A percentile compares a stretch with the other conserved stretches of the same genome.
phyloP scores from a whole-genome alignment of 805 yeast species.

The Isabelozyma pseudorhagii region DNA sequence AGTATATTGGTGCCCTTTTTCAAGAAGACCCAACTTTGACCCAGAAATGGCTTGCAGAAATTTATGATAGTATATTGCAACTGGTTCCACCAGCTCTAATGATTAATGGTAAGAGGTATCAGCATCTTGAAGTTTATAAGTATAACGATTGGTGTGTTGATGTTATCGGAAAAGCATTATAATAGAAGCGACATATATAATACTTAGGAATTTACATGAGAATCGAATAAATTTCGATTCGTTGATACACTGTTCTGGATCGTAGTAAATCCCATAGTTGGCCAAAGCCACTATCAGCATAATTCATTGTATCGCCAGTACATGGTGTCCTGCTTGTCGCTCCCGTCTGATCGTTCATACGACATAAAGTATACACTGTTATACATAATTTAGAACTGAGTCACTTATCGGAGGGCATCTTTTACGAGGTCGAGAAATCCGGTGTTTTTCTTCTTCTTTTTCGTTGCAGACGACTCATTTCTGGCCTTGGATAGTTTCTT shows the following conservation, averaged over 20 bases:
- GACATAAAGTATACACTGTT: background rate
- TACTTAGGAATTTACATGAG: too few relatives aligned
- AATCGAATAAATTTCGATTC: too few relatives aligned
- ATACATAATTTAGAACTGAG: constrained; percentile 2
- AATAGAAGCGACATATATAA: background rate
- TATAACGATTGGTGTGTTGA: constrained; percentile 31
- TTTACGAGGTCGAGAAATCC: constrained; percentile 30
- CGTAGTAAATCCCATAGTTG: too few relatives aligned
- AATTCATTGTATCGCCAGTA: too few relatives aligned
- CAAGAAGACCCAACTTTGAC: constrained; percentile 36
- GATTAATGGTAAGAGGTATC: constrained; percentile 5
- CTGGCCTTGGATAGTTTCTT: constrained; percentile 15
- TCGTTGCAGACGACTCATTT: constrained; percentile 3
- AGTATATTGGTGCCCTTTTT: constrained; percentile 40
- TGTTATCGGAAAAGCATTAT: constrained; percentile 27
- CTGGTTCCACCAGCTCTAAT: constrained; percentile 15
- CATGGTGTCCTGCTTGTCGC: too few relatives aligned
- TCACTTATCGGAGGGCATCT: constrained; percentile 12
- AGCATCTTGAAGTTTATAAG: constrained; percentile 12
- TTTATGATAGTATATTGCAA: constrained; percentile 27
- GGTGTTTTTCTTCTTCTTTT: constrained; percentile 16
- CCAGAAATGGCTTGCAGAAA: constrained; percentile 26
- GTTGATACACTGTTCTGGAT: too few relatives aligned
- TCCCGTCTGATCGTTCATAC: too few relatives aligned
- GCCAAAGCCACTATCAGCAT: too few relatives aligned